phyloP scores from a whole-genome alignment of 805 yeast species.

The Metschnikowia anglica region DNA sequence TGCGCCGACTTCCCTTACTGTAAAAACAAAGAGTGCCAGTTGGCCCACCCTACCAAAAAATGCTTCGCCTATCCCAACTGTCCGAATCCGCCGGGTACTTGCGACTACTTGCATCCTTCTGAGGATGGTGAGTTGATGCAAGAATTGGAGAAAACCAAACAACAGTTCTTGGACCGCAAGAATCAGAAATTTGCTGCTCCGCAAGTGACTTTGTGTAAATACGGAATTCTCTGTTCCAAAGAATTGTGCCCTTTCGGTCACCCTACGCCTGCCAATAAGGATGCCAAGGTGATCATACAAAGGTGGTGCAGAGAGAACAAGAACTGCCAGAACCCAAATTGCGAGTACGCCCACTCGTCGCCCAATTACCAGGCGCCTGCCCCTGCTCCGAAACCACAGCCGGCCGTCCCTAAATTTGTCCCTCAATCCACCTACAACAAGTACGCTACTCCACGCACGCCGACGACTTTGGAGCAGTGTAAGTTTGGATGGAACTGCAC shows the following conservation, averaged over 20 bases:
- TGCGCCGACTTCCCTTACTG: conserved; percentile 75
- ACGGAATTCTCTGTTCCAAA: conserved; percentile 71
- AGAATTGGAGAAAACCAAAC: conserved; percentile 62
- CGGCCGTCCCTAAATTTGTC: conserved; percentile 12
- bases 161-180: conserved; percentile 46
- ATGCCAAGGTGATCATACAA: conserved; percentile 62
- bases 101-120: conserved; percentile 79
- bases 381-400: conserved; percentile 16
- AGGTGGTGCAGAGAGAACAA: conserved; percentile 80
- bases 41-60: conserved; percentile 75
- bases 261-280: conserved; percentile 82
- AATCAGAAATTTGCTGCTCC: conserved; percentile 24
- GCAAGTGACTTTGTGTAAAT: conserved; percentile 61
- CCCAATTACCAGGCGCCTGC: conserved; percentile 47
- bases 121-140: conserved; percentile 75
- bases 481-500: conserved; percentile 76
- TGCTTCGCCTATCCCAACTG: conserved; percentile 79
- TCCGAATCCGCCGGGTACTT: conserved; percentile 76
- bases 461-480: conserved; percentile 74
- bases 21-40: conserved; percentile 63
- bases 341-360: conserved; percentile 82
- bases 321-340: conserved; percentile 56
- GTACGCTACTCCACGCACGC: conserved; percentile 21
- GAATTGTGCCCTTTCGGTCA: conserved; percentile 86
- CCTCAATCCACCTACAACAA: conserved; percentile 6